Conservation (phyloP, 768 basidiomycete genomes). For the Termitomyces sp. region DNA sequence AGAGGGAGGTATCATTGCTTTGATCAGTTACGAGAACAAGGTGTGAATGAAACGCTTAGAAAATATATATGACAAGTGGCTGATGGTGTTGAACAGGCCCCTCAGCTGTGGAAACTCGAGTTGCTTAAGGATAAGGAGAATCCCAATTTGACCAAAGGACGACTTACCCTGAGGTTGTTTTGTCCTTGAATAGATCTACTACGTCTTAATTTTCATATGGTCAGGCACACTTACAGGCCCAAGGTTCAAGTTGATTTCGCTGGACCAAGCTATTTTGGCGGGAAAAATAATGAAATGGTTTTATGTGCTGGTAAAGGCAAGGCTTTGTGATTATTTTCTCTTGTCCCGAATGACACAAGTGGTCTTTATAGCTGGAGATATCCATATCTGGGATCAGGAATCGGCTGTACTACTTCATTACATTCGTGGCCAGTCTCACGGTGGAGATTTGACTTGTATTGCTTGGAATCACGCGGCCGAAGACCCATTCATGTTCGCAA, state of each 20-base stretch:
- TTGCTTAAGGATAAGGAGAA: slow-evolving; percentile 46
- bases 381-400: slow-evolving; percentile 85
- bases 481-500: slow-evolving; percentile 69
- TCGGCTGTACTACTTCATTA: slow-evolving; percentile 68
- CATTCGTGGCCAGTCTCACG: slow-evolving; percentile 55
- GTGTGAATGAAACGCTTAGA: slow-evolving; percentile 26
- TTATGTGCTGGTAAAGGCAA: slow-evolving; percentile 73
- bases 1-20: slow-evolving; percentile 46
- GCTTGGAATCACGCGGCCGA: slow-evolving; percentile 72
- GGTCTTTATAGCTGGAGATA: slow-evolving; percentile 56
- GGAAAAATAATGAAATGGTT: slow-evolving; percentile 72
- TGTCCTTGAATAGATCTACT: slow-evolving; percentile 2
- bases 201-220: slow-evolving; percentile 4
- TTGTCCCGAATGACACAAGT: not conserved
- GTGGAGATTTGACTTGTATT: slow-evolving; percentile 73
- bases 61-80: not conserved
- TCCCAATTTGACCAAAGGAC: slow-evolving; percentile 22
- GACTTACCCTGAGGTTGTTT: slow-evolving; percentile 35
- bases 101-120: slow-evolving; percentile 61
- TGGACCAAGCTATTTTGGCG: slow-evolving; percentile 80
- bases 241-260: slow-evolving; percentile 67
- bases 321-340: slow-evolving; percentile 1
- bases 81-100: slow-evolving; percentile 39
- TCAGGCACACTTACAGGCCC: slow-evolving; percentile 70
- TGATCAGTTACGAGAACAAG: slow-evolving; percentile 74